A percentile compares a stretch with the other conserved stretches of the same genome.
These are phyloP conservation scores for Echites panduratus DNA, from an alignment of 257 asterid species.

Conservation along the genomic window DNA sequence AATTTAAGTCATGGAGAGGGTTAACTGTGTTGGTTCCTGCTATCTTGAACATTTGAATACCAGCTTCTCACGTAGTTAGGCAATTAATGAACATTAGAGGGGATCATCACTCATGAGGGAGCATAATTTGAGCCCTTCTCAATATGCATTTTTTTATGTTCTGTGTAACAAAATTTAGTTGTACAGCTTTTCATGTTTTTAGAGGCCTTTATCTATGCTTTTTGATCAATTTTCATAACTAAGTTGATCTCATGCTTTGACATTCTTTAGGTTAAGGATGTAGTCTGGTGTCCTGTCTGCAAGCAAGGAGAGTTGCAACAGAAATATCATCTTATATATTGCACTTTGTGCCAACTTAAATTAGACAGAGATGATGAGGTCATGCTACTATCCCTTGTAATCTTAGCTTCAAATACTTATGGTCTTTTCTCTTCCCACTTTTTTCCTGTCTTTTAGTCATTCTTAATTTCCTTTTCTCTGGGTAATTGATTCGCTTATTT, in stretches of 20 bases:
- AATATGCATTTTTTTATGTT: background rate
- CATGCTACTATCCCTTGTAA: constrained; percentile 18
- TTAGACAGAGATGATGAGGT: constrained; percentile 74
- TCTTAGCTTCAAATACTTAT: constrained; percentile 6
- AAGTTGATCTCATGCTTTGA: constrained; percentile 7
- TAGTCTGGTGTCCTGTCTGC: constrained; percentile 93
- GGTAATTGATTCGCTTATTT: background rate
- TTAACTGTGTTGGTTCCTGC: background rate
- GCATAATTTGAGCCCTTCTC: background rate
- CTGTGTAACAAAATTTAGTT: background rate
- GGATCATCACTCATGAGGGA: background rate
- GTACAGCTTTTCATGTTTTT: background rate
- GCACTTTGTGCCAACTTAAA: constrained; percentile 57
- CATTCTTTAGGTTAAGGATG: constrained; percentile 42
- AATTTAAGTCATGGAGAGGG: background rate
- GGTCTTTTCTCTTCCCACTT: background rate
- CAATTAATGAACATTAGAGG: background rate
- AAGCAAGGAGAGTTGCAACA: constrained; percentile 70
- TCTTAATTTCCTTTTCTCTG: background rate
- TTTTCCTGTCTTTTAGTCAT: background rate
- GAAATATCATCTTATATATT: constrained; percentile 42
- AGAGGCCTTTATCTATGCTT: background rate
- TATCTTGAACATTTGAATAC: background rate
- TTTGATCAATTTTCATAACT: constrained; percentile 4
- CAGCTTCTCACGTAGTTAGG: background rate